A percentile compares a stretch with the other conserved stretches of the same genome.
Evolutionary conservation across 164 flowering plant species (phyloP).

Genomic region (Aristolochia fimbriata): DNA sequence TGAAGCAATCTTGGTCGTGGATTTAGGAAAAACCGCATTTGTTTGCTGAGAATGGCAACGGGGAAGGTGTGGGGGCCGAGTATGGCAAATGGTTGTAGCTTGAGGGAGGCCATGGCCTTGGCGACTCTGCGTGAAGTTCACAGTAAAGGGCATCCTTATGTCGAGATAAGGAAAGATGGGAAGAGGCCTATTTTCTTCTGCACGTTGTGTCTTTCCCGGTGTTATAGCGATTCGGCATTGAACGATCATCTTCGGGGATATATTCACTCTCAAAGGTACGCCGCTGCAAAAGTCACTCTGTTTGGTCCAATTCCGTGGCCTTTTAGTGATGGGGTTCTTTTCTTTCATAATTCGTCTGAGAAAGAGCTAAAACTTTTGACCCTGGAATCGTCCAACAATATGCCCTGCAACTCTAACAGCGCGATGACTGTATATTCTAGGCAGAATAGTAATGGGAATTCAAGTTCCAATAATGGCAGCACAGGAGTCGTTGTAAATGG

Average conservation of each 20-base stretch:
- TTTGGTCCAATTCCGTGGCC: constrained; percentile 80
- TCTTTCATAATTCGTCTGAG: constrained; percentile 45
- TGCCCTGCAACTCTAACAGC: constrained; percentile 17
- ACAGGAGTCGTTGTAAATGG: constrained; percentile 7
- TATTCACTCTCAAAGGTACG: constrained; percentile 46
- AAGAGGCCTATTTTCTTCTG: constrained; percentile 73
- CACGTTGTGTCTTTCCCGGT: constrained; percentile 63
- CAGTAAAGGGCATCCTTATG: constrained; percentile 59
- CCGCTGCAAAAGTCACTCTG: constrained; percentile 59
- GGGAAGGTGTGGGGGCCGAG: constrained; percentile 35
- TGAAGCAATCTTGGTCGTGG: neutral
- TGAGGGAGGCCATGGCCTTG: constrained; percentile 48
- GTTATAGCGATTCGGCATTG: constrained; percentile 58
- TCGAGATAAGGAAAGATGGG: constrained; percentile 74
- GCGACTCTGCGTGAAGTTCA: constrained; percentile 48
- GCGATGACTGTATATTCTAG: constrained; percentile 25
- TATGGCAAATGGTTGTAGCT: constrained; percentile 24
- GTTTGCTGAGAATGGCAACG: constrained; percentile 33
- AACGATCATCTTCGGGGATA: constrained; percentile 66
- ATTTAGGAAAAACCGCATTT: neutral
- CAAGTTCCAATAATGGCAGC: neutral
- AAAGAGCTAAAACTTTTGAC: constrained; percentile 15
- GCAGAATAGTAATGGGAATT: too few relatives aligned
- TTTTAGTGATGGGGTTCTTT: constrained; percentile 79
- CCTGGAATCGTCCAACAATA: constrained; percentile 8